Conservation (phyloP, 2,329 filamentous ascomycete species). For the Claviceps sorghi region DNA sequence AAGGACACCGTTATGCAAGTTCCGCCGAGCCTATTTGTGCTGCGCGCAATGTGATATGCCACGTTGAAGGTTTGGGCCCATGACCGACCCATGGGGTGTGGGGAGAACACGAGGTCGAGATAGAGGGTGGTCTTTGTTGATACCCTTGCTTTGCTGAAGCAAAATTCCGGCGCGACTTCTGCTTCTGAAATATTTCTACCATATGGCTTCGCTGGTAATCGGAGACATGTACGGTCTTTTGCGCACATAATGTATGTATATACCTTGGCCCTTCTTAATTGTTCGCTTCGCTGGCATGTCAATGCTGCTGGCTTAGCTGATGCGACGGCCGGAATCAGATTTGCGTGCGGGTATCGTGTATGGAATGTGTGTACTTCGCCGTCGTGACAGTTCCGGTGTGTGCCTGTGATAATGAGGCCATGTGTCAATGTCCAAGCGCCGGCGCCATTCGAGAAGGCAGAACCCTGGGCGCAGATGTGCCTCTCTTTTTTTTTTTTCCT, state of each 20-base stretch:
- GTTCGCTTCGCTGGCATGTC: neutral
- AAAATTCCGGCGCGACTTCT: too few species aligned
- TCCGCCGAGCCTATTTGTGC: slow-evolving; percentile 18
- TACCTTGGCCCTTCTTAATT: too few species aligned
- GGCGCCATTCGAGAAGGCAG: neutral
- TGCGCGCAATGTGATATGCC: neutral
- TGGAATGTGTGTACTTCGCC: neutral
- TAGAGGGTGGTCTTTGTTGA: too few species aligned
- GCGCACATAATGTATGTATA: too few species aligned
- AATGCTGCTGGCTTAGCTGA: too few species aligned
- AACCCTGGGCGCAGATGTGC: neutral
- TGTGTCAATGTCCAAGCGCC: neutral
- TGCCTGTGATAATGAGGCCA: neutral
- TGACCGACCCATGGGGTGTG: neutral
- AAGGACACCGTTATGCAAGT: too few species aligned
- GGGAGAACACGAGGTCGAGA: neutral
- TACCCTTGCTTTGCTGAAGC: too few species aligned
- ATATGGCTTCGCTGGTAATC: neutral
- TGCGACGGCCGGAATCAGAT: neutral
- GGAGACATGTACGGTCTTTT: too few species aligned
- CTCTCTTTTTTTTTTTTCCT: neutral
- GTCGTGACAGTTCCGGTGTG: neutral
- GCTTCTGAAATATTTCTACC: neutral
- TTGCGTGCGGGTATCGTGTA: neutral
- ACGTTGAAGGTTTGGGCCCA: neutral